Conservation (phyloP, 768 basidiomycete genomes). For the Pleurotus djamor region DNA sequence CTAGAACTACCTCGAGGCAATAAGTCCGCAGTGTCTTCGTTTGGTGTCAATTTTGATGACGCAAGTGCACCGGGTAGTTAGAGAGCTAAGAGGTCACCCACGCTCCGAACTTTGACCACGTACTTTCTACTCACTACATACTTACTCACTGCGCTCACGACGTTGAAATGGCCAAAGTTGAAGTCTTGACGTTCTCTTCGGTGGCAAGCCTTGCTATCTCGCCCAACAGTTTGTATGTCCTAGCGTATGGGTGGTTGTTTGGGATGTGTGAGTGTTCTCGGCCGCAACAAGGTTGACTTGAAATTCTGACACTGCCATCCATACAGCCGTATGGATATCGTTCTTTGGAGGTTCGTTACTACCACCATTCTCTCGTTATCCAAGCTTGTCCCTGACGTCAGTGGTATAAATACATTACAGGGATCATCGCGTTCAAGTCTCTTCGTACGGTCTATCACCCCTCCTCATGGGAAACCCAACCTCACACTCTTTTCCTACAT, state of each 20-base stretch:
- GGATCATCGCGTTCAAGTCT: conserved; percentile 57
- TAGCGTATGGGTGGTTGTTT: conserved; percentile 63
- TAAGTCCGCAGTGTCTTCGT: not conserved
- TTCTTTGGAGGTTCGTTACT: conserved; percentile 57
- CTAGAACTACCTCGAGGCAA: not conserved
- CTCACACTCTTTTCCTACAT: not conserved
- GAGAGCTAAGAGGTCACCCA: too few relatives aligned
- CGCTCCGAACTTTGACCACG: not conserved
- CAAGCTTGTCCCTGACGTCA: not conserved
- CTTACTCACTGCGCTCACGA: conserved; percentile 7
- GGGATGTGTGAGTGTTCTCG: conserved; percentile 63
- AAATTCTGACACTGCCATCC: conserved; percentile 15
- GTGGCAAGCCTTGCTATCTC: conserved; percentile 28
- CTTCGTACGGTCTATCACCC: conserved; percentile 43
- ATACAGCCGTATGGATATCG: conserved; percentile 54
- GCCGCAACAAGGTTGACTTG: not conserved
- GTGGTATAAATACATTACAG: conserved; percentile 22
- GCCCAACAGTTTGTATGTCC: conserved; percentile 41
- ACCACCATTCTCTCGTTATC: not conserved
- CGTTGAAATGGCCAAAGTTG: conserved; percentile 27
- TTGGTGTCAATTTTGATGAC: conserved; percentile 3
- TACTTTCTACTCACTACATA: not conserved
- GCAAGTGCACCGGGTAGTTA: not conserved
- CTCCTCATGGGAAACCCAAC: not conserved
- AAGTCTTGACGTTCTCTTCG: conserved; percentile 32